These are phyloP conservation scores for Przewalskia tangutica DNA, from an alignment of 257 asterid genomes.

Conservation along the genomic window DNA sequence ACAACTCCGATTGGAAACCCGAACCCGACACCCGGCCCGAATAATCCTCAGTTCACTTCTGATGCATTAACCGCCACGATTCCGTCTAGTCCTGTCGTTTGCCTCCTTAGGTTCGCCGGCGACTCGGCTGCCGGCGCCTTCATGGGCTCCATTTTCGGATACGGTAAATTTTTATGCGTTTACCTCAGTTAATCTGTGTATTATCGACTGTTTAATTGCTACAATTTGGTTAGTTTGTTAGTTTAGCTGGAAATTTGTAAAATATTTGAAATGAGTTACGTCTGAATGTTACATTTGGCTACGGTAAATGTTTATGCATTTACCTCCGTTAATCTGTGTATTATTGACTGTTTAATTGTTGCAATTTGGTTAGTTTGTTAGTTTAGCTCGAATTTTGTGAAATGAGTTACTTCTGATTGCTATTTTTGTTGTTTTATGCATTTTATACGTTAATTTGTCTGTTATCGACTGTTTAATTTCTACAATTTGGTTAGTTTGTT, in stretches of 20 bases:
- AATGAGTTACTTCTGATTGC: no score
- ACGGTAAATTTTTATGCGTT: slow-evolving; percentile 25
- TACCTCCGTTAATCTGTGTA: no score
- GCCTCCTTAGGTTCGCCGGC: slow-evolving; percentile 59
- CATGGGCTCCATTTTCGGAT: slow-evolving; percentile 77
- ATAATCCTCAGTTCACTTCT: slow-evolving; percentile 22
- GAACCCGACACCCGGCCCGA: slow-evolving; percentile 1
- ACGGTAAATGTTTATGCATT: slow-evolving; percentile 24
- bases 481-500: not conserved
- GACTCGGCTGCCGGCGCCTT: slow-evolving; percentile 69
- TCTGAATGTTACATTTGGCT: not conserved
- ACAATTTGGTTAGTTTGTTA: not conserved
- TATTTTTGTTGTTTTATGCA: no score
- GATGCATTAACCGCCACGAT: slow-evolving; percentile 27
- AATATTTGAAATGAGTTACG: not conserved
- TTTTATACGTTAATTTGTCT: no score
- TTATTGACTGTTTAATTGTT: no score
- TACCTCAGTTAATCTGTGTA: no score
- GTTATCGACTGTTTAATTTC: no score
- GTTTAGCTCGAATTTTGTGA: not conserved
- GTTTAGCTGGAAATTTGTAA: not conserved
- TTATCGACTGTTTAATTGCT: no score
- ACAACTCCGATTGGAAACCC: slow-evolving; percentile 10
- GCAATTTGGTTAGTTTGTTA: not conserved
- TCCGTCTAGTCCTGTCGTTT: slow-evolving; percentile 48